These are phyloP conservation scores for Solanum arcanum DNA, from an alignment of 257 asterid genomes.

Conservation along the genomic window DNA sequence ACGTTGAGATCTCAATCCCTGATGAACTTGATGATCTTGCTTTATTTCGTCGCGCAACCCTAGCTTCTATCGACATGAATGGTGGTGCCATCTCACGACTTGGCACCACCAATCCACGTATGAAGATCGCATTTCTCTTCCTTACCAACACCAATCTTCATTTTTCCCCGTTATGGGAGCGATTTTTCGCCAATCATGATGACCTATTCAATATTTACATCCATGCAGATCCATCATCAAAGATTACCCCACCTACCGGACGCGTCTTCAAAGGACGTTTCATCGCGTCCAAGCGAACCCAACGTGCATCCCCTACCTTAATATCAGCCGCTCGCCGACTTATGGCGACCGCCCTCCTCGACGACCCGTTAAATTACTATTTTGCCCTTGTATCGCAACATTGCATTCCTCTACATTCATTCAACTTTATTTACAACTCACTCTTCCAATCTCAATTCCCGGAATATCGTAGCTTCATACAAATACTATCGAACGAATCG, in stretches of 20 bases:
- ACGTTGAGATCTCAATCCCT: conserved; percentile 28
- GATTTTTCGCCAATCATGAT: conserved; percentile 29
- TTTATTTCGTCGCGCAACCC: conserved; percentile 53
- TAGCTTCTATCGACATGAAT: conserved; percentile 7
- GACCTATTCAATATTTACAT: conserved; percentile 50
- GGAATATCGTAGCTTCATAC: conserved; percentile 45
- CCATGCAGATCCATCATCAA: conserved; percentile 50
- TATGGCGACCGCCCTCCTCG: conserved; percentile 60
- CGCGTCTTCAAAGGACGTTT: conserved; percentile 31
- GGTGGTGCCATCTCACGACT: conserved; percentile 8
- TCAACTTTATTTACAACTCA: conserved; percentile 29
- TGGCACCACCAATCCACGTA: conserved; percentile 16
- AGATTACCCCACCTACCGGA: conserved; percentile 31
- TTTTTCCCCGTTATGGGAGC: conserved; percentile 62
- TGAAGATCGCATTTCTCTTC: conserved; percentile 67
- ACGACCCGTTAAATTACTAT: conserved; percentile 45
- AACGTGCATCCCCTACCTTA: conserved; percentile 48
- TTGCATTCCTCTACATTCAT: conserved; percentile 61
- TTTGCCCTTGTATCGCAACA: conserved; percentile 60
- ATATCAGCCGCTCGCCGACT: conserved; percentile 79
- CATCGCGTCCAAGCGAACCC: conserved; percentile 38
- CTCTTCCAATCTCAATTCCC: conserved; percentile 11
- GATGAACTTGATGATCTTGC: conserved; percentile 70
- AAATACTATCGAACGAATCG: conserved; percentile 43
- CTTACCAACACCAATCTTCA: conserved; percentile 58